These are phyloP conservation scores for Brassica hybrid DNA, from an alignment of 441 rosid genomes.

Conservation along the genomic window DNA sequence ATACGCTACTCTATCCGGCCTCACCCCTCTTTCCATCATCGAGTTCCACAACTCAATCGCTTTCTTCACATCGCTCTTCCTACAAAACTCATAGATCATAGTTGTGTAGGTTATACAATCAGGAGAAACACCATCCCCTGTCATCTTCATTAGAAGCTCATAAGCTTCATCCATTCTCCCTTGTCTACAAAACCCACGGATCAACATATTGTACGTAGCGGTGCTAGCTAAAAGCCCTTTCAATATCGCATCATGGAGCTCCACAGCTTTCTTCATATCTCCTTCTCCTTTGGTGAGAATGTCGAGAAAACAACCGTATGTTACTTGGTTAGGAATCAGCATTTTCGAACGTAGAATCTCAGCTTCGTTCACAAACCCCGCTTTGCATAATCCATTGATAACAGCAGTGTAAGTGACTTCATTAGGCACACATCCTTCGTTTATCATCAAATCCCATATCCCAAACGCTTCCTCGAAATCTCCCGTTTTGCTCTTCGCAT, in stretches of 20 bases:
- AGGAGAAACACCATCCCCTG: slow-evolving; percentile 57
- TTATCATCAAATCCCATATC: slow-evolving; percentile 75
- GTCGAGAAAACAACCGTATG: slow-evolving; percentile 83
- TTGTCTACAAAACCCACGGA: slow-evolving; percentile 77
- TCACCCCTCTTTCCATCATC: slow-evolving; percentile 68
- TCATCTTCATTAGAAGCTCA: slow-evolving; percentile 63
- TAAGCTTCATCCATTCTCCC: slow-evolving; percentile 74
- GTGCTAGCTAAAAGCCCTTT: slow-evolving; percentile 72
- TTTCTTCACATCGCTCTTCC: slow-evolving; percentile 56
- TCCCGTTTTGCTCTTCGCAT: slow-evolving; percentile 72
- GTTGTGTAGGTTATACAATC: slow-evolving; percentile 91
- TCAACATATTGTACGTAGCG: slow-evolving; percentile 72
- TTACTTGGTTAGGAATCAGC: slow-evolving; percentile 76
- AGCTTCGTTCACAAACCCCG: slow-evolving; percentile 71
- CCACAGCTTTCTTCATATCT: slow-evolving; percentile 66
- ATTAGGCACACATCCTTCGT: slow-evolving; percentile 73
- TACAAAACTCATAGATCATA: slow-evolving; percentile 69
- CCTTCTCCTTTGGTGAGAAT: slow-evolving; percentile 67
- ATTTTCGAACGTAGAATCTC: slow-evolving; percentile 67
- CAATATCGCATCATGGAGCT: slow-evolving; percentile 70
- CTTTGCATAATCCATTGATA: slow-evolving; percentile 82
- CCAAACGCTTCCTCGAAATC: slow-evolving; percentile 67
- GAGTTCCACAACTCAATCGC: slow-evolving; percentile 75
- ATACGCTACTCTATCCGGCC: slow-evolving; percentile 76
- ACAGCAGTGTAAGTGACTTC: slow-evolving; percentile 83